These are phyloP conservation scores for Rhodosporidiobolus odoratus DNA, from an alignment of 768 basidiomycete genomes.

Conservation along the genomic window DNA sequence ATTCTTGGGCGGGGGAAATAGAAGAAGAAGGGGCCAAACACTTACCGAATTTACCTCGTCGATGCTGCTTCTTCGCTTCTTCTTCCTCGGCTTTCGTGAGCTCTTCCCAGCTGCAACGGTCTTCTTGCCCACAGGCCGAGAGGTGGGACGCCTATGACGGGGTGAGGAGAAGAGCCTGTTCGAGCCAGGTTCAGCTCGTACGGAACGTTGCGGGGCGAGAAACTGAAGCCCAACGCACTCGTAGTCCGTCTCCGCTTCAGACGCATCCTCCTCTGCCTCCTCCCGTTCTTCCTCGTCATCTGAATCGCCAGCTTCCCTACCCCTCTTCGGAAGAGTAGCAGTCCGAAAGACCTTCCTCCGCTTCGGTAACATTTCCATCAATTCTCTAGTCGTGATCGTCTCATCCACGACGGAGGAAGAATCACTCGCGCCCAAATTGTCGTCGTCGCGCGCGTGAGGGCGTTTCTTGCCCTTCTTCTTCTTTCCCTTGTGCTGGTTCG, in stretches of 20 bases:
- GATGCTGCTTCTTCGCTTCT: neutral
- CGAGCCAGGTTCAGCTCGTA: neutral
- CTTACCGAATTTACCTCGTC: neutral
- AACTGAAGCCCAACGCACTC: conserved; percentile 2
- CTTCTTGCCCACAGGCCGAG: neutral
- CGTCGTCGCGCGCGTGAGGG: neutral
- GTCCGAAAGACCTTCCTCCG: conserved; percentile 3
- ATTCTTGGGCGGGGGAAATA: neutral
- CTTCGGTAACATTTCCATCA: conserved; percentile 10
- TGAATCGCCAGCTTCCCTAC: neutral
- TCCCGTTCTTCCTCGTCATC: neutral
- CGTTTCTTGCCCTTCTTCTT: neutral
- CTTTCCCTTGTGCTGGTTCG: neutral
- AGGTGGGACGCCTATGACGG: neutral
- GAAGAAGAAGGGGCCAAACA: neutral
- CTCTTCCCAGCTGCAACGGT: neutral
- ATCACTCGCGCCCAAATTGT: neutral
- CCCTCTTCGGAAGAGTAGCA: too few species aligned
- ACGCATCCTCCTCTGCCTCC: neutral
- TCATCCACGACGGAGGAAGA: neutral
- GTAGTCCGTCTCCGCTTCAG: conserved; percentile 22
- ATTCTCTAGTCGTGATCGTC: conserved; percentile 3
- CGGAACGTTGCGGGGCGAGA: neutral
- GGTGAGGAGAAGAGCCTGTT: neutral
- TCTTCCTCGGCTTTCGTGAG: neutral